Base-by-base conservation (phyloP, 1,284 basidiomycete species). In the Calocybe gambosa region DNA sequence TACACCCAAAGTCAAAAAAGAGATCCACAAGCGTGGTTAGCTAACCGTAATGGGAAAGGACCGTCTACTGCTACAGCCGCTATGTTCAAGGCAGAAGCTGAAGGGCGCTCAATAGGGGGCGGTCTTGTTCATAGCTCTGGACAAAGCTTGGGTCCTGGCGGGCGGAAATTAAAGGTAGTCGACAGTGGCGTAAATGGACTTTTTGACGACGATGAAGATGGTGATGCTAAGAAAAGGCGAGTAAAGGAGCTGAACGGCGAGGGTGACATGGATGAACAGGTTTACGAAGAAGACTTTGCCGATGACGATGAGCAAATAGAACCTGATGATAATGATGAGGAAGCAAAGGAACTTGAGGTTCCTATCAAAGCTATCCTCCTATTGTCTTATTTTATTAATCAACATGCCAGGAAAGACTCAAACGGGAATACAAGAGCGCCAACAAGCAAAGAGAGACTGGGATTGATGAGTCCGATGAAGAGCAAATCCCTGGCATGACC, bases 301-400 rank as follows among this genome's bases (percentile, higher is more conserved):
- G 91, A 93, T 55, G 90, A 93, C 53, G 90, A 93, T 43, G 90
- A 93, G 60, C 81, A 80, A 60, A 75, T 81, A 61, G 74, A 82
- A 36, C 70, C 75, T 16, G 84, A 88, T 47, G 80, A 81, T 45
- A 82, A 91, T 40, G 91, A 93, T 50, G 87, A 91, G 47, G 87
- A 91, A 59, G 77, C 82, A 31, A 92, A 88, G 61, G 89, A 93
- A 62, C 70, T 85, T n/a, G 89, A 91, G 74, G 89, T 85, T 45
- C 23, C 70, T 63, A 16, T 6, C 16, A 19, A 5, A 25, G 16
- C 34, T 28, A 20, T 46, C 26, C 37, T 23, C 10, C 31, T 48
- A 12, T 42, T 28, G 13, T 29, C 23, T 46, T 16, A 41, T 18
- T 5, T 42, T 43, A 36, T 18, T 44, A 43, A 47, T 45, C 38